These are phyloP conservation scores for Mycena indigotica DNA, from an alignment of 768 basidiomycete species.

Conservation along the genomic window DNA sequence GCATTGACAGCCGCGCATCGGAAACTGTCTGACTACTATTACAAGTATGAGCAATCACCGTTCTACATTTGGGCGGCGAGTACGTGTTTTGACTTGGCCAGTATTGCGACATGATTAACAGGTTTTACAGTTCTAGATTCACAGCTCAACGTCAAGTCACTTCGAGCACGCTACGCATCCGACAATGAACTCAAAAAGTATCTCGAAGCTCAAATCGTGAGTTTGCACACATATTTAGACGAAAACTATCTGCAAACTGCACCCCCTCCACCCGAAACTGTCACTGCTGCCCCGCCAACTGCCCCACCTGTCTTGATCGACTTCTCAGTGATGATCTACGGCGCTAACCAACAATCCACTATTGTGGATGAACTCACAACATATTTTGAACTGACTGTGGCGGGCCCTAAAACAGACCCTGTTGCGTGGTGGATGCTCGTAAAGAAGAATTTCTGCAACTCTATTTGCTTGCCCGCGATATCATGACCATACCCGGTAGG, in stretches of 20 bases:
- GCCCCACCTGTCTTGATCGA: not conserved
- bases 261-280: not conserved
- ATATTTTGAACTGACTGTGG: not conserved
- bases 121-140: slow-evolving; percentile 10
- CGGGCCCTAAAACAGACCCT: not conserved
- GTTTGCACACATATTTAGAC: slow-evolving; percentile 1
- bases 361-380: not conserved
- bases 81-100: slow-evolving; percentile 2
- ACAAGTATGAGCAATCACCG: slow-evolving; percentile 1
- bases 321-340: not conserved
- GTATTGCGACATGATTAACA: not conserved
- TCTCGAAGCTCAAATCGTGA: not conserved
- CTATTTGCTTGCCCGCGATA: slow-evolving; percentile 12
- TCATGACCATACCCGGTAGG: slow-evolving; percentile 11
- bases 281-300: not conserved
- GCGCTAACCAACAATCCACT: not conserved
- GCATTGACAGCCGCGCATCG: not conserved
- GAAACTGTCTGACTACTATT: slow-evolving; percentile 7
- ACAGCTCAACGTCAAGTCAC: slow-evolving; percentile 1
- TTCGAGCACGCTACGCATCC: not conserved
- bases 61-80: slow-evolving; percentile 17
- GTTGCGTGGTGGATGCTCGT: slow-evolving; percentile 5
- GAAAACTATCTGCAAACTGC: not conserved
- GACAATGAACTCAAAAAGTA: not conserved
- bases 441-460: slow-evolving; percentile 1